Base-by-base conservation (phyloP, 2,329 filamentous ascomycete genomes). In the Cordyceps javanica region DNA sequence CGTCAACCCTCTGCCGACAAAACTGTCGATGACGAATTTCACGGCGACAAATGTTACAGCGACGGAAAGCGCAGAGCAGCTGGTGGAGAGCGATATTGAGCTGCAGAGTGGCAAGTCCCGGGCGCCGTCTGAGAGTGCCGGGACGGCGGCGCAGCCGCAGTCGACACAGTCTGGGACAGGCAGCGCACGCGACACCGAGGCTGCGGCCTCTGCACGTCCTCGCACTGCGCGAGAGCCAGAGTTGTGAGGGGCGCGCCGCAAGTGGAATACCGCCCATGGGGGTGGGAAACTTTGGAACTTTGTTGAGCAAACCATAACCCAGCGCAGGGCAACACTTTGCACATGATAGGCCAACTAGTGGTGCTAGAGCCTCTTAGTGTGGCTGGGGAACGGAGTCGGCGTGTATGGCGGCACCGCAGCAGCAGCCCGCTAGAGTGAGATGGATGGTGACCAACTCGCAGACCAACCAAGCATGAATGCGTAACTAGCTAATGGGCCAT, bases 1-100 rank as follows among this genome's bases (percentile, higher is more conserved):
- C 36, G 57, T 54, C 10, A 41, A 59, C 23, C 57, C 49, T 5
- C 30, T 59, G 13, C 57, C 57, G 11, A 59, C 57, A 3, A 59
- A 59, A 26, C 32, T 55, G 19, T 55, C 42, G 10, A n/a, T 59
- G 21, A 42, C 39, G 3, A 25, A 42, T 21, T 23, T 25, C 16
- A 42, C 39, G 39, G 21, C 25, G 21, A 42, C 39, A 3, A 25
- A 42, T 21, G 11, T 25, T 25, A 42, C 39, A 21, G 21, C 25
- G n/a, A 55, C 57, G 38, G 50, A 55, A 26, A 55, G 44, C 36
- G 26, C 49, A 6, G 57, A 59, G 36, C 57, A 54, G 39, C 50
- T 59, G 9, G 50, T 55, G 13, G 55, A 52, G 9, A 30, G 28
- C 8, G 25, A 25, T 42, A 55, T 55, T 19, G 52, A 55, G 42